Evolutionary conservation across 768 basidiomycete genomes (phyloP).

Genomic region (Mycena epipterygia): DNA sequence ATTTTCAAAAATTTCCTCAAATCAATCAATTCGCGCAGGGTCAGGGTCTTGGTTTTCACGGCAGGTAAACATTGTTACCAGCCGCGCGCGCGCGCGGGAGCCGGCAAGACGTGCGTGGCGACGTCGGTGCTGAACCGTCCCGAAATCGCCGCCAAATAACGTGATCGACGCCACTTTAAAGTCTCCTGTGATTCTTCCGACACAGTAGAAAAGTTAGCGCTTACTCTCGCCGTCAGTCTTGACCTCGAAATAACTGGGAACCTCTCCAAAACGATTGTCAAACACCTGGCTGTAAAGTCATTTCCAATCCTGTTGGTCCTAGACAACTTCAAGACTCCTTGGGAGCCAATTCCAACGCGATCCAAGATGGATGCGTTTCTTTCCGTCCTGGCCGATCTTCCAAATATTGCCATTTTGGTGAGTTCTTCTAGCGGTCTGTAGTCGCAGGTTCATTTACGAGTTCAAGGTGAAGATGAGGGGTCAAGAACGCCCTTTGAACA

Average conservation of each 20-base stretch:
- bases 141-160: neutral
- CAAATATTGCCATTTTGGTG: constrained; percentile 10
- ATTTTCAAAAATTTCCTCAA: neutral
- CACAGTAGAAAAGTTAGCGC: neutral
- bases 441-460: neutral
- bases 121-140: neutral
- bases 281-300: neutral
- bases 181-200: constrained; percentile 7
- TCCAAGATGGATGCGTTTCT: constrained; percentile 13
- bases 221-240: neutral
- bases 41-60: too few species aligned
- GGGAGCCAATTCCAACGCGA: neutral
- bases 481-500: neutral
- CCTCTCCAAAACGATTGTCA: neutral
- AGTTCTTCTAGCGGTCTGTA: neutral
- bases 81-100: neutral
- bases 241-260: neutral
- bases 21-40: too few species aligned
- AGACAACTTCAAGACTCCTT: constrained; percentile 1
- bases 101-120: neutral
- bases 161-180: too few species aligned
- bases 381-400: neutral
- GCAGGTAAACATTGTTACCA: constrained; percentile 8
- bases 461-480: neutral
- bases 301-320: neutral